Conservation (phyloP, 805 yeast species). For the Phaffomyces opuntiae region DNA sequence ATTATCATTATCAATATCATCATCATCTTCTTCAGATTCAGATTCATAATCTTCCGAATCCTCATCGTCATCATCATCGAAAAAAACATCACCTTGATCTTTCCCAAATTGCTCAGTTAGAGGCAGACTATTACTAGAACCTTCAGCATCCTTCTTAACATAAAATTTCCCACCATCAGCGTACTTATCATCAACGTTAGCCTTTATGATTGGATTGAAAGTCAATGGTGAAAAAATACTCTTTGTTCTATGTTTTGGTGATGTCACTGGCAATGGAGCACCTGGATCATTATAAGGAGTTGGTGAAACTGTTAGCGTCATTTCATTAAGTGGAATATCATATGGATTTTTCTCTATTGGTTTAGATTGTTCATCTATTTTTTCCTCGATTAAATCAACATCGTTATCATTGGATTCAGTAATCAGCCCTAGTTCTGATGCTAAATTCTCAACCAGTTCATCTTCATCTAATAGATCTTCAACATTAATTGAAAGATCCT, state of each 20-base stretch:
- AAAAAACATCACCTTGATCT: conserved; percentile 19
- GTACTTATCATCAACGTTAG: conserved; percentile 78
- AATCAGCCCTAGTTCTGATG: conserved; percentile 22
- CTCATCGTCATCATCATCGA: conserved; percentile 23
- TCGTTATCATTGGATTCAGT: conserved; percentile 2
- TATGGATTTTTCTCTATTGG: conserved; percentile 17
- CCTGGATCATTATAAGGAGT: conserved; percentile 70
- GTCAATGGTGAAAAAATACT: conserved; percentile 78
- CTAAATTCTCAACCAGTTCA: conserved; percentile 31
- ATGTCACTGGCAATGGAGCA: conserved; percentile 63
- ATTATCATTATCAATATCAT: conserved; percentile 8
- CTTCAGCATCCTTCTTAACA: conserved; percentile 30
- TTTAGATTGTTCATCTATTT: no score
- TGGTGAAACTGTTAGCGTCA: conserved; percentile 47
- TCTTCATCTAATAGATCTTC: conserved; percentile 27
- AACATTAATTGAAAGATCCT: conserved; percentile 19
- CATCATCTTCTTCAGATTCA: conserved; percentile 11
- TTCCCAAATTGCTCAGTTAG: conserved; percentile 13
- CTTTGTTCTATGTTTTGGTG: conserved; percentile 38
- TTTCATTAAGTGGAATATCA: conserved; percentile 54
- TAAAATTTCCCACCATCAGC: conserved; percentile 87
- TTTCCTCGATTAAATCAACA: not conserved
- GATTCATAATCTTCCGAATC: conserved; percentile 14
- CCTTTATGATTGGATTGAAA: conserved; percentile 73
- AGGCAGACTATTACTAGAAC: conserved; percentile 9